These are phyloP conservation scores for Fraxinus velutina DNA, from an alignment of 305 asterid species.

Conservation along the genomic window DNA sequence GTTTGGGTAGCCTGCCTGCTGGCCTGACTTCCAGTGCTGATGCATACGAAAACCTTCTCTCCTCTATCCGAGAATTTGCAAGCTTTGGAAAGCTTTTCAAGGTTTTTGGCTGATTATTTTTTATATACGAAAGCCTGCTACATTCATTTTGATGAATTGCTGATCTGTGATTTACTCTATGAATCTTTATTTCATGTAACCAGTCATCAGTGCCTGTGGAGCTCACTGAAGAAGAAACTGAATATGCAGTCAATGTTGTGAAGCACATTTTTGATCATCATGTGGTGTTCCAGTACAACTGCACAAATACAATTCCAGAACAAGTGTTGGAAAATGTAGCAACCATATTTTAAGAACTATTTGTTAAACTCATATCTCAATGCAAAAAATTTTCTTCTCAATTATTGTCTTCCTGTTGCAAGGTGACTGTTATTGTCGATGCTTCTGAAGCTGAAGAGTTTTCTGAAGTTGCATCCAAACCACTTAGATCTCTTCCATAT, in stretches of 20 bases:
- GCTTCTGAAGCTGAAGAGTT: constrained; percentile 89
- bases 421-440: constrained; percentile 87
- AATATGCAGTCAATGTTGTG: constrained; percentile 76
- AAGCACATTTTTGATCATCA: constrained; percentile 70
- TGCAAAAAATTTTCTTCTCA: constrained; percentile 22
- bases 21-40: constrained; percentile 65
- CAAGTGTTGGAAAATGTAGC: constrained; percentile 80
- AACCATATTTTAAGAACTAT: not conserved
- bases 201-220: constrained; percentile 92
- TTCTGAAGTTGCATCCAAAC: constrained; percentile 71
- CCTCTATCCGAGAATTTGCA: constrained; percentile 71
- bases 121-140: not conserved
- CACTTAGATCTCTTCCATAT: constrained; percentile 69
- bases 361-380: constrained; percentile 1
- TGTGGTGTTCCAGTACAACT: constrained; percentile 87
- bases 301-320: constrained; percentile 88
- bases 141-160: constrained; percentile 16
- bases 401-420: constrained; percentile 30
- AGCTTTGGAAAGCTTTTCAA: constrained; percentile 85
- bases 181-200: constrained; percentile 17
- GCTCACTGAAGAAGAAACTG: constrained; percentile 94
- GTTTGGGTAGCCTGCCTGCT: constrained; percentile 68
- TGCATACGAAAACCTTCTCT: constrained; percentile 69
- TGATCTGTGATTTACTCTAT: constrained; percentile 21
- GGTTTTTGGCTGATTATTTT: constrained; percentile 37